Evolutionary conservation across 2,329 filamentous ascomycete genomes (phyloP).

Genomic region (Fusarium incarnatum): DNA sequence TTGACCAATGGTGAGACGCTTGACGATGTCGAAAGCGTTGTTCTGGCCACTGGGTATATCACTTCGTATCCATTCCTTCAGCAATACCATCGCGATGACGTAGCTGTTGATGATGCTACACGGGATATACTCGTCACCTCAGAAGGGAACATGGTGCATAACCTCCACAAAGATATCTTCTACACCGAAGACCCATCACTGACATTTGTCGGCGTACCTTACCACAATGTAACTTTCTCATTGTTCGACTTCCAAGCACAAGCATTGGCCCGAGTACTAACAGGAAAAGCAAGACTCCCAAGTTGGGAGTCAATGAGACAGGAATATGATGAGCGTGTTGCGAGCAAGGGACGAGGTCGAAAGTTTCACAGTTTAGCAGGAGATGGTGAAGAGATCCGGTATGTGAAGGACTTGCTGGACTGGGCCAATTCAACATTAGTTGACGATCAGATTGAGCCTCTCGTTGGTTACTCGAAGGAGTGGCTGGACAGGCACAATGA

Average conservation of each 20-base stretch:
- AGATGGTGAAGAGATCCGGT: constrained; percentile 39
- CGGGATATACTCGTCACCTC: constrained; percentile 68
- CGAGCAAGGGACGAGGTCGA: constrained; percentile 33
- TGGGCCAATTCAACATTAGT: constrained; percentile 38
- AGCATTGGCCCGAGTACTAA: constrained; percentile 67
- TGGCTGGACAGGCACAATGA: constrained; percentile 35
- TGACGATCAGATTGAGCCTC: constrained; percentile 1
- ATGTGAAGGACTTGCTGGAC: constrained; percentile 39
- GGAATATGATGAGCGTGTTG: constrained; percentile 43
- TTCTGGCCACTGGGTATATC: constrained; percentile 77
- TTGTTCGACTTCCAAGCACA: constrained; percentile 78
- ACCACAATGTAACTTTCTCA: constrained; percentile 74
- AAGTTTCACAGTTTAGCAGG: constrained; percentile 45
- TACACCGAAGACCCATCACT: constrained; percentile 75
- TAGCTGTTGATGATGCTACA: constrained; percentile 59
- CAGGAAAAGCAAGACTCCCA: constrained; percentile 55
- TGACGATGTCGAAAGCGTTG: constrained; percentile 67
- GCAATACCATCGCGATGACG: constrained; percentile 56
- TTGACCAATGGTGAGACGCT: constrained; percentile 66
- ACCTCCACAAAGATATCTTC: constrained; percentile 77
- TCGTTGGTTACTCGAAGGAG: constrained; percentile 26
- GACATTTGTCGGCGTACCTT: constrained; percentile 72
- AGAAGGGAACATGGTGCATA: constrained; percentile 72
- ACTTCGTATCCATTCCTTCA: constrained; percentile 73
- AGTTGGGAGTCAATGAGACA: background rate